phyloP scores from a whole-genome alignment of 768 basidiomycete genomes.

The Serendipita sp. region DNA sequence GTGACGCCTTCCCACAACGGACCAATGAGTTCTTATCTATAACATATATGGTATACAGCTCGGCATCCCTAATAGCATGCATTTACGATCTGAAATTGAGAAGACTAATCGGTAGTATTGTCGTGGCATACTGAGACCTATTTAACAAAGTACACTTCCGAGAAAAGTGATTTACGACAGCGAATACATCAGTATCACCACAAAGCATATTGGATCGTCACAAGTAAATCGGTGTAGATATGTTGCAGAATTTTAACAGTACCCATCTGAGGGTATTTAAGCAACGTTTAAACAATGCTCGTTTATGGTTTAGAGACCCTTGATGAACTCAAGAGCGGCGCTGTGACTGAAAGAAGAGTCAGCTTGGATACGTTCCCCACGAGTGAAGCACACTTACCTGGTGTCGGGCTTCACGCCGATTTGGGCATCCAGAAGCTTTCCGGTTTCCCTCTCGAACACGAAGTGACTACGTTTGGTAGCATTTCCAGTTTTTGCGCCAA shows the following conservation, averaged over 20 bases:
- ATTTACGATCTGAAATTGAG: background rate
- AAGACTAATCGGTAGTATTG: background rate
- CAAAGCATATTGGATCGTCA: background rate
- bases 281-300: too few relatives aligned
- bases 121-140: background rate
- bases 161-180: background rate
- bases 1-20: background rate
- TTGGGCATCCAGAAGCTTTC: slow-evolving; percentile 70
- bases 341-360: background rate
- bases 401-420: slow-evolving; percentile 76
- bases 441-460: slow-evolving; percentile 72
- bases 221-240: too few relatives aligned
- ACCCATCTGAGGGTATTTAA: too few relatives aligned
- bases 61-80: background rate
- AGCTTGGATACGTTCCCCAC: background rate
- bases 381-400: slow-evolving; percentile 36
- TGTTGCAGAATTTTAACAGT: too few relatives aligned
- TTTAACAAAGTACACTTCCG: background rate
- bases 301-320: background rate
- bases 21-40: background rate
- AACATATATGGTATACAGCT: background rate
- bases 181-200: background rate
- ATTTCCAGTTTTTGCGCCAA: slow-evolving; percentile 66
- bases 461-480: slow-evolving; percentile 88
- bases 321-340: background rate